phyloP scores from a whole-genome alignment of 345 rosid genomes.

The Eucalyptus regnans region DNA sequence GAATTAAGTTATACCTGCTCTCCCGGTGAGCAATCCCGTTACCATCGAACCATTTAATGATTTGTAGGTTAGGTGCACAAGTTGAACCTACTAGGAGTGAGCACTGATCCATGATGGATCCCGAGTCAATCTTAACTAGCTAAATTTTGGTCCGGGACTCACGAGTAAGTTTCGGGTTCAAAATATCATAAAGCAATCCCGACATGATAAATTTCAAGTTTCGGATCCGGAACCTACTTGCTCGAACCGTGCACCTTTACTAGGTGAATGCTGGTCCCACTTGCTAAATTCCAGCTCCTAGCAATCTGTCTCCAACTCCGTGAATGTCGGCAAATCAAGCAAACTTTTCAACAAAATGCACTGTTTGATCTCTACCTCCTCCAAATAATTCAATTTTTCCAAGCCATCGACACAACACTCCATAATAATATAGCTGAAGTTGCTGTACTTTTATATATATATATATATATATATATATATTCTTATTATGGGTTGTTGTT shows the following conservation, averaged over 20 bases:
- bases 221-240: accelerated
- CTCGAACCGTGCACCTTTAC: background rate
- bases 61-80: background rate
- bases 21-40: background rate
- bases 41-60: background rate
- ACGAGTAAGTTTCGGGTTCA: background rate
- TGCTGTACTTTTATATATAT: too few species aligned
- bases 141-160: background rate
- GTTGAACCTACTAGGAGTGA: background rate
- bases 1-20: accelerated
- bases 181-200: background rate
- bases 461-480: too few species aligned
- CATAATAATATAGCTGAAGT: background rate
- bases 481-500: background rate
- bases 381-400: background rate
- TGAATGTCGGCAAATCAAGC: background rate
- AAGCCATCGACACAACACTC: background rate
- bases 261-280: background rate
- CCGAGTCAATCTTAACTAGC: background rate
- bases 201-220: background rate
- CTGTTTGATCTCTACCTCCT: background rate
- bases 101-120: accelerated
- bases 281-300: background rate
- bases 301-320: background rate
- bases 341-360: background rate